These are phyloP conservation scores for Phaseolus coccineus DNA, from an alignment of 331 rosid species.

Conservation along the genomic window DNA sequence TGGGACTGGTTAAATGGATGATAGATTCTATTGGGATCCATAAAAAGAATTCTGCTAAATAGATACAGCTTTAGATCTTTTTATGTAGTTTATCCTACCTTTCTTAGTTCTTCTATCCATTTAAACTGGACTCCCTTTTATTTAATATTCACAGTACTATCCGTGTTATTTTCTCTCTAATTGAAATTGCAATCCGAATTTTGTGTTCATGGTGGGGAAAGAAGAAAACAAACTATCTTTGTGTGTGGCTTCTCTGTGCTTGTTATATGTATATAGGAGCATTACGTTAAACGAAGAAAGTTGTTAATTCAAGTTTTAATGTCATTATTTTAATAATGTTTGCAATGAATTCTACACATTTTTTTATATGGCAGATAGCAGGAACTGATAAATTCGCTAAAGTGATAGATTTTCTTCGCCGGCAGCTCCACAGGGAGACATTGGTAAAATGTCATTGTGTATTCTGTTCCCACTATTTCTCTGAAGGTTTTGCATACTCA, in stretches of 20 bases:
- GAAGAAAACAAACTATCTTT: constrained; percentile 26
- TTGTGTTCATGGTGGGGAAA: constrained; percentile 21
- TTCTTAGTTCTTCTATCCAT: constrained; percentile 1
- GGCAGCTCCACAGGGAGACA: constrained; percentile 86
- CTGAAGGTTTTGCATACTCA: constrained; percentile 27
- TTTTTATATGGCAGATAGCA: constrained; percentile 58
- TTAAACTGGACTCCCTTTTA: background rate
- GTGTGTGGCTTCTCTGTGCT: constrained; percentile 4
- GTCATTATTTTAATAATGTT: constrained; percentile 28
- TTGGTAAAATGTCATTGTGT: constrained; percentile 58
- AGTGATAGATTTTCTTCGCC: constrained; percentile 85
- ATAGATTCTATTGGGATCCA: background rate
- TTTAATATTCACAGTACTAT: background rate
- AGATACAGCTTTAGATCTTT: background rate
- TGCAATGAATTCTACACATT: background rate
- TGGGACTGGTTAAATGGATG: background rate
- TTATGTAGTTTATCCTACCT: background rate
- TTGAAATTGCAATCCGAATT: background rate
- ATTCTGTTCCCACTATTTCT: constrained; percentile 20
- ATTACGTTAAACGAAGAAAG: background rate
- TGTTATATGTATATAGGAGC: background rate
- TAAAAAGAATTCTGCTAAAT: background rate
- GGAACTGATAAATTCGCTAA: constrained; percentile 90
- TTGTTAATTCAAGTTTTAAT: constrained; percentile 19
- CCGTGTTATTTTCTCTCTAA: background rate